Evolutionary conservation across 2,329 filamentous ascomycete species (phyloP).

Genomic region (Dendryphion nanum): DNA sequence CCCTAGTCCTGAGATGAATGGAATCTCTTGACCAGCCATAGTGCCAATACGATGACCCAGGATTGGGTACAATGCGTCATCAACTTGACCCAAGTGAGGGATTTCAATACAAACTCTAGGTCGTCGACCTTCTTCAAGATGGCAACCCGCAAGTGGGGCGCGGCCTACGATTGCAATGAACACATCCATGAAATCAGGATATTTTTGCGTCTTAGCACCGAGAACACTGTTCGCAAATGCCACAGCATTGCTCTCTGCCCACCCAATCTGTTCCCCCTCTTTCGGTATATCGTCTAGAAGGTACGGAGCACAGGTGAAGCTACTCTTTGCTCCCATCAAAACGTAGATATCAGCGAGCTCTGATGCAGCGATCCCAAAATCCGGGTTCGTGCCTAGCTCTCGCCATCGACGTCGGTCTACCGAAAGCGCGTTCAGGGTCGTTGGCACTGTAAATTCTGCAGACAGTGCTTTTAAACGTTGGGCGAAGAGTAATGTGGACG

Average conservation of each 20-base stretch:
- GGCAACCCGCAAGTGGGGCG: slow-evolving; percentile 28
- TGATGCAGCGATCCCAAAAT: slow-evolving; percentile 29
- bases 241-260: slow-evolving; percentile 49
- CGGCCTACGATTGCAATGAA: slow-evolving; percentile 46
- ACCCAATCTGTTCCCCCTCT: slow-evolving; percentile 42
- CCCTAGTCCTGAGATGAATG: slow-evolving; percentile 39
- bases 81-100: slow-evolving; percentile 3
- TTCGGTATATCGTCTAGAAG: slow-evolving; percentile 36
- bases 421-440: slow-evolving; percentile 46
- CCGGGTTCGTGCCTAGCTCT: slow-evolving; percentile 33
- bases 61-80: slow-evolving; percentile 42
- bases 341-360: slow-evolving; percentile 40
- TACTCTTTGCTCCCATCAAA: slow-evolving; percentile 42
- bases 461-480: slow-evolving; percentile 34
- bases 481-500: slow-evolving; percentile 38
- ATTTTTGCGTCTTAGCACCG: slow-evolving; percentile 46
- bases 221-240: slow-evolving; percentile 49
- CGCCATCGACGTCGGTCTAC: slow-evolving; percentile 45
- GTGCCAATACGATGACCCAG: slow-evolving; percentile 41
- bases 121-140: slow-evolving; percentile 21
- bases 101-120: slow-evolving; percentile 4
- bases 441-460: slow-evolving; percentile 39
- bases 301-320: slow-evolving; percentile 49
- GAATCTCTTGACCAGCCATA: slow-evolving; percentile 30
- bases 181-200: slow-evolving; percentile 48